Conservation (phyloP, 2,329 filamentous ascomycete species). For the Curvularia sp. region DNA sequence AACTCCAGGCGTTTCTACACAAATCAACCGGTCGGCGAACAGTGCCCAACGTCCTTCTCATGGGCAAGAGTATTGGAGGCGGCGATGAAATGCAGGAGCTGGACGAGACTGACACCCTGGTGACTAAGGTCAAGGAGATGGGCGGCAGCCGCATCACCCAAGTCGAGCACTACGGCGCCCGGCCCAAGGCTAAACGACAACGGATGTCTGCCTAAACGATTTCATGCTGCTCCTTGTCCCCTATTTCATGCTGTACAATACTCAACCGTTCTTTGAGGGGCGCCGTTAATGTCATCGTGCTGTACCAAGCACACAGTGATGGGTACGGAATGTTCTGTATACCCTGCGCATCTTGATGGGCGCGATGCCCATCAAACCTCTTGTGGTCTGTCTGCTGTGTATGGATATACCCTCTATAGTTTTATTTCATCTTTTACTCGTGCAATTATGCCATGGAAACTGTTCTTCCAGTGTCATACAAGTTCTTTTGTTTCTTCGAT, state of each 20-base stretch:
- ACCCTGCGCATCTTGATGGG: slow-evolving; percentile 16
- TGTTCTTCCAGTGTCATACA: background rate
- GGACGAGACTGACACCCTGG: slow-evolving; percentile 67
- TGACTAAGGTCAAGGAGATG: slow-evolving; percentile 74
- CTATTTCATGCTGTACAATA: slow-evolving; percentile 9
- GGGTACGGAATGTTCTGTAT: slow-evolving; percentile 12
- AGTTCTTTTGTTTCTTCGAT: background rate
- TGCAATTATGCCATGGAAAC: background rate
- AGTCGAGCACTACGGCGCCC: slow-evolving; percentile 29
- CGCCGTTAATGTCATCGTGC: background rate
- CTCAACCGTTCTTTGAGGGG: background rate
- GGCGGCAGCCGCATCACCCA: slow-evolving; percentile 70
- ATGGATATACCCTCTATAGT: slow-evolving; percentile 29
- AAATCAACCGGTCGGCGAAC: slow-evolving; percentile 81
- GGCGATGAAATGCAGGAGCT: slow-evolving; percentile 83
- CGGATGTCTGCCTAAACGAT: slow-evolving; percentile 9
- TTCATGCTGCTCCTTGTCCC: background rate
- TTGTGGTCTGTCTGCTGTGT: slow-evolving; percentile 9
- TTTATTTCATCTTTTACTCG: slow-evolving; percentile 10
- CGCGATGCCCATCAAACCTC: slow-evolving; percentile 10
- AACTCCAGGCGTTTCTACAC: slow-evolving; percentile 74
- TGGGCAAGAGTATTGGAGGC: slow-evolving; percentile 87
- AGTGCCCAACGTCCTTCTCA: slow-evolving; percentile 90
- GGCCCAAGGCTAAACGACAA: slow-evolving; percentile 20
- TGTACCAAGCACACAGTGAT: background rate